Base-by-base conservation (phyloP, 2,329 filamentous ascomycete genomes). In the Venturia oleaginea region DNA sequence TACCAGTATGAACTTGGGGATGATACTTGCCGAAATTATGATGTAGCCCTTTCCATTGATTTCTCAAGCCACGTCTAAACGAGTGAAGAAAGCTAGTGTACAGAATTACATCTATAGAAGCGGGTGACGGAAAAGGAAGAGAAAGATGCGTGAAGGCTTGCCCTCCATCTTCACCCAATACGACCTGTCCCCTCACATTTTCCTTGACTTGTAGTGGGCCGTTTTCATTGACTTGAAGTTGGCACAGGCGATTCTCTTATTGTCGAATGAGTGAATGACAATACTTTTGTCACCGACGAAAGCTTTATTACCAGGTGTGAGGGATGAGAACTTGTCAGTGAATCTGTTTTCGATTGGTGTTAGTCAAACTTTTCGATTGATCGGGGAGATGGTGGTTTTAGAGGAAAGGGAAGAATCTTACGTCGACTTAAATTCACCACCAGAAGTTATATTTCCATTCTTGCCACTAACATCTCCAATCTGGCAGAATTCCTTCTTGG, bases 401-500 rank as follows among this genome's bases (percentile, higher is more conserved):
- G 17, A 2, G 17, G 51, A 61, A 1, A 51, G 11, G 11, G 22
- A 22, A 17, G 24, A 22, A 51, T 6, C 62, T 24, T 43, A 64
- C 62, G 62, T 34, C 22, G 57, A 10, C 17, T 38, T 30, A 37
- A 55, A 32, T 10, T 15, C 54, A 32, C 46, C 46, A 38, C 48
- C 46, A 43, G 51, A 2, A 19, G 63, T 66, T 17, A 66, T 40
- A 27, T 66, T 66, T 5, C 65, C 65, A 59, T 24, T 19, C 42
- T 66, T 66, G 13, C 65, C 65, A 13, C 42, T 55, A 22, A 66
- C 19, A 66, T 66, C 65, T 10, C 65, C 65, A 63, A 64, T 32
- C 51, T 66, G 65, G 60, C 65, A 66, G 32, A 40, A 61, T 0
- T 51, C n/a, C 38, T n/a, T 34, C 10, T 63, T 46, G 4, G 43